These are phyloP conservation scores for Boletus vinaceobasis DNA, from an alignment of 768 basidiomycete genomes.

Conservation along the genomic window DNA sequence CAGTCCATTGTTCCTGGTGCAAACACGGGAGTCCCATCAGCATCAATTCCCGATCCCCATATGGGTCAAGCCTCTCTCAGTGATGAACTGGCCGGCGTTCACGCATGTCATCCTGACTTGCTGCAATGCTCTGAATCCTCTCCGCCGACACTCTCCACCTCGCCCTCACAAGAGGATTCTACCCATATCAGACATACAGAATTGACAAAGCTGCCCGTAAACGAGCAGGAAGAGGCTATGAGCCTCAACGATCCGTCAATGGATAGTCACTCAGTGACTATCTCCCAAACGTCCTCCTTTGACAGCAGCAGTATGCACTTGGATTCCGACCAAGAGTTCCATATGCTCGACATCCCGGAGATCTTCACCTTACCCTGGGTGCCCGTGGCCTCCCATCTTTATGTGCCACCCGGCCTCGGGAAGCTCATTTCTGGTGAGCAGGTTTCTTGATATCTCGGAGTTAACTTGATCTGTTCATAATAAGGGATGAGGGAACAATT, in stretches of 20 bases:
- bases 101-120: not conserved
- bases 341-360: conserved; percentile 35
- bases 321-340: conserved; percentile 24
- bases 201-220: not conserved
- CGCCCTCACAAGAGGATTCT: not conserved
- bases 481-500: conserved; percentile 36
- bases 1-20: not conserved
- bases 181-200: not conserved
- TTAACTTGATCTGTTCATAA: not conserved
- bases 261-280: not conserved
- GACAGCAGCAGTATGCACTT: not conserved
- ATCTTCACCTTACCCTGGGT: conserved; percentile 34
- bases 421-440: conserved; percentile 35
- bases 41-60: not conserved
- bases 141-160: not conserved
- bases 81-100: not conserved
- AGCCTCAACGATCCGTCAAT: not conserved
- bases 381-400: conserved; percentile 26
- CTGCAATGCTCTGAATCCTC: not conserved
- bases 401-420: conserved; percentile 35
- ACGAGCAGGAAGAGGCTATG: not conserved
- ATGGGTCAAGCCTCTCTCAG: not conserved
- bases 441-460: not conserved
- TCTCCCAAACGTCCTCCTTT: not conserved
- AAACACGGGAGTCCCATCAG: not conserved